Evolutionary conservation across 495 filamentous ascomycete species (phyloP).

Genomic region (Viridothelium virens): DNA sequence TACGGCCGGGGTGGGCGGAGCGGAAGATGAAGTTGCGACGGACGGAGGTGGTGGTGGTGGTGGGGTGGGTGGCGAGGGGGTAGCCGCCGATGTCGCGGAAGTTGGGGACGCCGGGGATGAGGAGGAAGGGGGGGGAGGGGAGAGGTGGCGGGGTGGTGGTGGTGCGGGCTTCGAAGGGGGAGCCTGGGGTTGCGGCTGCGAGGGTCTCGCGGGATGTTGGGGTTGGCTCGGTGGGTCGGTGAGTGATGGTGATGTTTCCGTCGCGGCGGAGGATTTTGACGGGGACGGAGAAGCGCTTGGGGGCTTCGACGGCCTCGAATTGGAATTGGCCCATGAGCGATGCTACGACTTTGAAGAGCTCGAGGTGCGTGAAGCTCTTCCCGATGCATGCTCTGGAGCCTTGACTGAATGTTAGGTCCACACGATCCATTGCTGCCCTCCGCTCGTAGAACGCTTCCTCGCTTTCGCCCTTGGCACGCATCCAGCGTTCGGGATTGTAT

Average conservation of each 20-base stretch:
- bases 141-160: conserved; percentile 9
- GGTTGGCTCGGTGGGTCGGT: background rate
- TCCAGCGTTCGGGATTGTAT: conserved; percentile 7
- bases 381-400: conserved; percentile 1
- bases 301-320: conserved; percentile 1
- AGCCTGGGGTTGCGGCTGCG: background rate
- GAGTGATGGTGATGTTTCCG: background rate
- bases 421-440: conserved; percentile 1
- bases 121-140: conserved; percentile 34
- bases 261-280: background rate
- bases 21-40: conserved; percentile 33
- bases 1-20: conserved; percentile 28
- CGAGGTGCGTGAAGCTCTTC: conserved; percentile 8
- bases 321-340: conserved; percentile 3
- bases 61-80: conserved; percentile 11
- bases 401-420: conserved; percentile 8
- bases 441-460: background rate
- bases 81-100: conserved; percentile 34
- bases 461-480: conserved; percentile 4
- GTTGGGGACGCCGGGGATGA: conserved; percentile 32
- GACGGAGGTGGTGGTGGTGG: conserved; percentile 26
- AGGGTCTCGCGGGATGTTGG: background rate
- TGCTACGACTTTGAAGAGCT: conserved; percentile 9
- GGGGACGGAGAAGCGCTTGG: conserved; percentile 1
- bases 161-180: background rate